Evolutionary conservation across 164 flowering plant genomes (phyloP), one percentile per base, ranked within the genome.

Genomic region (Nymphaea thermarum): DNA sequence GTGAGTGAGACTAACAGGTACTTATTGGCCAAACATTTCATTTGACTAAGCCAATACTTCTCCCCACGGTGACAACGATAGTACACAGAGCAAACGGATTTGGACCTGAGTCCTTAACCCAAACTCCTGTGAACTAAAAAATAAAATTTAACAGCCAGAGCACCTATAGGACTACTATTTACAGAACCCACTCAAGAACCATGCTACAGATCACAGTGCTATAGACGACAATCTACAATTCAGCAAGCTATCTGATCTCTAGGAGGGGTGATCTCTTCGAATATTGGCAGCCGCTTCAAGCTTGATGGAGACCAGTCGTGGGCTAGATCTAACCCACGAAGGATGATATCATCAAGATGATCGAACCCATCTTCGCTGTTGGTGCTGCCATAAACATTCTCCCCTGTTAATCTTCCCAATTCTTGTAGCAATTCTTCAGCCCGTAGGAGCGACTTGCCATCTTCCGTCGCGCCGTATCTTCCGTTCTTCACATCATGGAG

Each of bases 201-300:
- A 25, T 25, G 36, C 36, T 25, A 25, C 36, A 25, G 36, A 25
- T 25, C 36, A 25, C 36, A 25, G 36, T 25, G 36, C 36, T 25
- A 25, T 25, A 25, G 36, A 25, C 36, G 36, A 25, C 36, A 45
- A 1, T 45, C 7, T 45, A 45, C 53, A 45, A 45, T 47, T 12
- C 74, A 87, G 75, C 93, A 90, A 12, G 96, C 90, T 16, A 90
- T 53, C 66, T 88, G 93, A 82, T 91, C 86, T 67, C 90, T 76
- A 51, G 76, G 78, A 6, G 81, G 67, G 68, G 87, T 84, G 14
- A 91, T 91, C 76, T 91, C 93, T 73, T 91, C 97, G 75, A 91
- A 91, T 44, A 91, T 83, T 42, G 97, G 97, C 43, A 91, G 84
- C 70, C 97, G 83, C 67, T 76, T 85, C 4, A 90, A 78, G 66